These are phyloP conservation scores for Cordyceps javanica DNA, from an alignment of 2,329 filamentous ascomycete species.

Conservation along the genomic window DNA sequence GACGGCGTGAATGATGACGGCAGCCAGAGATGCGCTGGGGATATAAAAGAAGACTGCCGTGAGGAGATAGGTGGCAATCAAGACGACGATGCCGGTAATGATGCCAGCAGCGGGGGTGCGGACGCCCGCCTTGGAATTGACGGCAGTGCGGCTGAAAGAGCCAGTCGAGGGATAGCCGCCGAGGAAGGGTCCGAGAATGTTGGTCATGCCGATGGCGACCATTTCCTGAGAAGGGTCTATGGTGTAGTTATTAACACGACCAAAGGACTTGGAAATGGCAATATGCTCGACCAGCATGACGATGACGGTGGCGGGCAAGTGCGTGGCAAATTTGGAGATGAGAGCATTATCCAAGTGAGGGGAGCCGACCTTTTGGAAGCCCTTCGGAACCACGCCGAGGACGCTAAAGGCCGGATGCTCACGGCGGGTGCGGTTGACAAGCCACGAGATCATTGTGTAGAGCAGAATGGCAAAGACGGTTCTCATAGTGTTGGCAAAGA, in stretches of 20 bases:
- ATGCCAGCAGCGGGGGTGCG: conserved; percentile 81
- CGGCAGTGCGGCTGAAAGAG: conserved; percentile 85
- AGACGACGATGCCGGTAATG: conserved; percentile 74
- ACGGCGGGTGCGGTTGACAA: conserved; percentile 66
- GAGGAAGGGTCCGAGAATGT: conserved; percentile 70
- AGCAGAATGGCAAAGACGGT: conserved; percentile 88
- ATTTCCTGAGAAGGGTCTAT: conserved; percentile 76
- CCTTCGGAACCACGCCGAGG: conserved; percentile 70
- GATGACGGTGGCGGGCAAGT: conserved; percentile 69
- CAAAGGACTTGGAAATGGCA: conserved; percentile 77
- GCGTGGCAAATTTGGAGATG: conserved; percentile 43
- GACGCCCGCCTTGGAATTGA: conserved; percentile 91
- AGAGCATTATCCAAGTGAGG: conserved; percentile 10
- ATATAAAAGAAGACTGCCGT: conserved; percentile 86
- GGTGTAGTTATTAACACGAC: conserved; percentile 72
- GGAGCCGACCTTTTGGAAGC: conserved; percentile 29
- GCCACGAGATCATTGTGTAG: conserved; percentile 86
- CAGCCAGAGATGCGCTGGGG: conserved; percentile 66
- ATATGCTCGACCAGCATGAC: conserved; percentile 78
- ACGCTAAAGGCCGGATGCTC: conserved; percentile 65
- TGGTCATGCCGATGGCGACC: conserved; percentile 69
- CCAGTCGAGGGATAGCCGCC: conserved; percentile 82
- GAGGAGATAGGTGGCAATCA: conserved; percentile 78
- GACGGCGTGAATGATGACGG: conserved; percentile 87
- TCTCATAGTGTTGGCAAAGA: conserved; percentile 86